Percentiles rank a stretch among this genome's conserved stretches.
These are phyloP conservation scores for Patellifolia procumbens DNA, from an alignment of 179 eudicot genomes.

Conservation along the genomic window DNA sequence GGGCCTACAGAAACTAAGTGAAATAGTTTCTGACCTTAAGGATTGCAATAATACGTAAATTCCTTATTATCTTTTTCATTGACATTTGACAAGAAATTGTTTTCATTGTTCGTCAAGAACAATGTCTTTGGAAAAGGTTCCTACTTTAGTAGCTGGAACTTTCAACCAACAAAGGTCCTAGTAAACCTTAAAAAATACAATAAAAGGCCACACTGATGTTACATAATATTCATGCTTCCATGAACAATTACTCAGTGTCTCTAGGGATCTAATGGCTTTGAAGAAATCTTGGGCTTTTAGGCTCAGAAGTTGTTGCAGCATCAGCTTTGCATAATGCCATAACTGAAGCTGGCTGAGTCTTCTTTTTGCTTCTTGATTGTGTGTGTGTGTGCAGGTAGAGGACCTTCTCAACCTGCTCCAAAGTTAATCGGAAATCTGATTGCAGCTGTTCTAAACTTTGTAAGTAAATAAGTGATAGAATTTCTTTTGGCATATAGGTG, in stretches of 20 bases:
- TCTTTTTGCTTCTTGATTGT: not conserved
- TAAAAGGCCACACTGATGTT: not conserved
- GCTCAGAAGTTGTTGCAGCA: not conserved
- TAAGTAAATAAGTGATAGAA: constrained; percentile 35
- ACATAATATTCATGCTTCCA: not conserved
- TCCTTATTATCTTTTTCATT: too few relatives aligned
- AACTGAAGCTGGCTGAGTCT: not conserved
- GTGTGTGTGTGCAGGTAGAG: constrained; percentile 59
- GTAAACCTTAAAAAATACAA: not conserved
- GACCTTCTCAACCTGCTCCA: constrained; percentile 93
- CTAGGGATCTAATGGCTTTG: not conserved
- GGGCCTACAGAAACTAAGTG: too few relatives aligned
- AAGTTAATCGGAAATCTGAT: constrained; percentile 83
- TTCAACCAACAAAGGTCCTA: not conserved
- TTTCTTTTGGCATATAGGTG: too few relatives aligned
- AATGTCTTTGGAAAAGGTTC: too few relatives aligned
- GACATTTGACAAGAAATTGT: too few relatives aligned
- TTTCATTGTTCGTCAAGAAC: too few relatives aligned
- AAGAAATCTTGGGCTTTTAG: not conserved
- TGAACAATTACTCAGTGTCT: not conserved
- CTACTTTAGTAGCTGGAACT: too few relatives aligned
- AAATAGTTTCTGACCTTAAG: too few relatives aligned
- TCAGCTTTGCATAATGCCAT: not conserved
- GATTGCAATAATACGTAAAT: too few relatives aligned
- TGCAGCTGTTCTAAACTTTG: constrained; percentile 78